Percentiles rank a stretch among this genome's conserved stretches.
These are phyloP conservation scores for Pezicula rhizophila DNA, from an alignment of 2,329 filamentous ascomycete genomes.

Conservation along the genomic window DNA sequence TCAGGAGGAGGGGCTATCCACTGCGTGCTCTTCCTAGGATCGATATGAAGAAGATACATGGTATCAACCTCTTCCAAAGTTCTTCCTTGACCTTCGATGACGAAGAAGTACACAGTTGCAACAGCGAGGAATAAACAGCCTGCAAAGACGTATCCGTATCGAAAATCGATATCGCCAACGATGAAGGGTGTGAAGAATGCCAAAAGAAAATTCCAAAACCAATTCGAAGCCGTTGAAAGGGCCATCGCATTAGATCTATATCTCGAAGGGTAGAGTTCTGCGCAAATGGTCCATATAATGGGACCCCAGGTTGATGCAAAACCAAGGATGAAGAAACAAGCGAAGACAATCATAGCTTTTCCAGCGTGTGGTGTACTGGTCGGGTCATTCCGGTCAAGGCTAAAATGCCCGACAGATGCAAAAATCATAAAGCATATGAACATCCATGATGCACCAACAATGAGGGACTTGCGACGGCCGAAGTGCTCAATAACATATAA, in stretches of 20 bases:
- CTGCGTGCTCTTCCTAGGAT: not conserved
- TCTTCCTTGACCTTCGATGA: constrained; percentile 40
- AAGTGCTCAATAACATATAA: constrained; percentile 62
- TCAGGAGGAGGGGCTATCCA: constrained; percentile 1
- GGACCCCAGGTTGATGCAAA: constrained; percentile 65
- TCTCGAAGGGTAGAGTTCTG: constrained; percentile 58
- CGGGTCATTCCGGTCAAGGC: constrained; percentile 39
- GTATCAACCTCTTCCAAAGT: constrained; percentile 15
- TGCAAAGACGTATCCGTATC: constrained; percentile 68
- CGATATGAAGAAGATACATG: constrained; percentile 12
- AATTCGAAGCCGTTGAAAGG: constrained; percentile 51
- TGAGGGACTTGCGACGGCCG: constrained; percentile 59
- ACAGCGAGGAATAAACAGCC: constrained; percentile 59
- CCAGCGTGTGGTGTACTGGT: constrained; percentile 40
- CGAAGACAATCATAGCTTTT: constrained; percentile 62
- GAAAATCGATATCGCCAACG: constrained; percentile 50
- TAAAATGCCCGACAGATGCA: constrained; percentile 10
- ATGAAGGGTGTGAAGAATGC: constrained; percentile 79
- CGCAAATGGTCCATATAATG: constrained; percentile 60
- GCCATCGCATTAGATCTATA: constrained; percentile 55
- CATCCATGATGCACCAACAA: constrained; percentile 61
- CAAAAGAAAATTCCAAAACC: constrained; percentile 65
- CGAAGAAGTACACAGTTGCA: constrained; percentile 23
- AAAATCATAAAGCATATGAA: constrained; percentile 40
- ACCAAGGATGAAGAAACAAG: constrained; percentile 66